phyloP scores from a whole-genome alignment of 768 basidiomycete genomes.

The Filobasidium floriforme region DNA sequence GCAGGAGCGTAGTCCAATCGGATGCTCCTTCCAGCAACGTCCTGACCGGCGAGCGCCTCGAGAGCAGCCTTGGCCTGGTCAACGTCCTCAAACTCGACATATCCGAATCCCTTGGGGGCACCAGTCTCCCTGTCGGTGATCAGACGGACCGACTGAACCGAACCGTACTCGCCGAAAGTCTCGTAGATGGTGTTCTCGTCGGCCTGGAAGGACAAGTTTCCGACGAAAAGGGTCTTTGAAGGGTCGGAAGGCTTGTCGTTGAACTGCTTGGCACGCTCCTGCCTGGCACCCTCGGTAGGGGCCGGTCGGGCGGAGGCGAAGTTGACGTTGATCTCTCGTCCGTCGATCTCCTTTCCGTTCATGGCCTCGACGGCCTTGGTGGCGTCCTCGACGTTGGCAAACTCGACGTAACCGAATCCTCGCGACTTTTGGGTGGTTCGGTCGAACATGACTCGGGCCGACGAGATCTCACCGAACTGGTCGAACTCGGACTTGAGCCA shows the following conservation, averaged over 20 bases:
- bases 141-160: constrained; percentile 75
- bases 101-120: constrained; percentile 87
- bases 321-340: constrained; percentile 79
- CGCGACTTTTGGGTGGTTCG: constrained; percentile 47
- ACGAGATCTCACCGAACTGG: constrained; percentile 75
- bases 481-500: constrained; percentile 87
- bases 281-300: constrained; percentile 48
- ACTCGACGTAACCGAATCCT: constrained; percentile 57
- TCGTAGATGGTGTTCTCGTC: constrained; percentile 82
- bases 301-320: constrained; percentile 56
- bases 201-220: constrained; percentile 73
- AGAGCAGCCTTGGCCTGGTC: constrained; percentile 74
- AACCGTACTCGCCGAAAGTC: constrained; percentile 77
- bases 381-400: constrained; percentile 50
- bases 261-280: constrained; percentile 64
- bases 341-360: constrained; percentile 85
- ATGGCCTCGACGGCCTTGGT: constrained; percentile 66
- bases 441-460: constrained; percentile 69
- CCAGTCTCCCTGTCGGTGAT: constrained; percentile 90
- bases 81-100: constrained; percentile 83
- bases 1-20: constrained; percentile 57
- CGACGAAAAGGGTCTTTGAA: constrained; percentile 74
- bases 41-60: constrained; percentile 59
- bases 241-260: constrained; percentile 62
- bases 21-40: constrained; percentile 71